Conservation (phyloP, 1,284 basidiomycete genomes). For the Somion occarium region DNA sequence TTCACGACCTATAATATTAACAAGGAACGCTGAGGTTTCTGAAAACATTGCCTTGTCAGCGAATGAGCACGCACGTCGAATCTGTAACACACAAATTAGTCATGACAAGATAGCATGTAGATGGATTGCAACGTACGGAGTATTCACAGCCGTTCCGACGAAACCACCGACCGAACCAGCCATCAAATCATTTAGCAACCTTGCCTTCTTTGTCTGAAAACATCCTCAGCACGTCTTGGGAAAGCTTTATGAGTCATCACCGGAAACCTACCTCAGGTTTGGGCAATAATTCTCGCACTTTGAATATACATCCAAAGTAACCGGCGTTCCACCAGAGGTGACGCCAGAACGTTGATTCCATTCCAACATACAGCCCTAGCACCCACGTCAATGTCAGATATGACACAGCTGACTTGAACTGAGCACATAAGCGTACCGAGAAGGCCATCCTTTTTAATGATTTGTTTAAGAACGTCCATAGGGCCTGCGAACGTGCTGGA, state of each 20-base stretch:
- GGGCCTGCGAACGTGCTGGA: conserved; percentile 85
- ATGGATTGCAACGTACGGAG: conserved; percentile 48
- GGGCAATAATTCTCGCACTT: conserved; percentile 75
- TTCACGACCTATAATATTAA: conserved; percentile 78
- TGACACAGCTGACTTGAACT: background rate
- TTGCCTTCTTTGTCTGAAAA: conserved; percentile 53
- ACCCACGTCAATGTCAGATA: background rate
- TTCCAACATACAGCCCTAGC: conserved; percentile 85
- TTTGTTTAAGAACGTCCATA: conserved; percentile 82
- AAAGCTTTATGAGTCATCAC: conserved; percentile 3
- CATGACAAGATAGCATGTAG: background rate
- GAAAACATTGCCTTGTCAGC: background rate
- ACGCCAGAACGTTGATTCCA: conserved; percentile 96
- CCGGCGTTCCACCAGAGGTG: conserved; percentile 92
- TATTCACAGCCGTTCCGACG: conserved; percentile 80
- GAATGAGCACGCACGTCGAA: conserved; percentile 47
- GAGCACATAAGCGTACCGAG: conserved; percentile 42
- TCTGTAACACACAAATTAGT: conserved; percentile 22
- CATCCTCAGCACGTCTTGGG: background rate
- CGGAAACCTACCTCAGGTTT: conserved; percentile 64
- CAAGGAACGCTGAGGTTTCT: conserved; percentile 5
- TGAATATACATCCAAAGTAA: conserved; percentile 90
- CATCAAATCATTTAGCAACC: conserved; percentile 86
- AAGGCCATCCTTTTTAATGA: conserved; percentile 73
- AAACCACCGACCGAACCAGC: conserved; percentile 91